Conservation (phyloP, 2,329 filamentous ascomycete genomes). For the Beauveria caledonica region DNA sequence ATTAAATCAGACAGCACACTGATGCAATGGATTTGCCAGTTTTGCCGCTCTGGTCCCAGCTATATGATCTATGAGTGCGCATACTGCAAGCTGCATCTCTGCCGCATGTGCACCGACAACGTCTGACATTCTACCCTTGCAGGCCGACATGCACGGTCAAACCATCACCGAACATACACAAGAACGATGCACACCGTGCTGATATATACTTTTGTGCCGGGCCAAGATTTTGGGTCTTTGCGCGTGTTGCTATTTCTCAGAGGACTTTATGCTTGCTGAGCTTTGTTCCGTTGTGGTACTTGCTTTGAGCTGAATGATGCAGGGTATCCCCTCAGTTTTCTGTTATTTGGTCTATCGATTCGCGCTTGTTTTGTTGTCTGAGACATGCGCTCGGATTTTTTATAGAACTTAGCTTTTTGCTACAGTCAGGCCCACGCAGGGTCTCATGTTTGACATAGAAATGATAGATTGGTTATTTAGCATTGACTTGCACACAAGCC, state of each 20-base stretch:
- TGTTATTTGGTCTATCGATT: background rate
- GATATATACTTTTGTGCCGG: background rate
- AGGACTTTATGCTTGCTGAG: background rate
- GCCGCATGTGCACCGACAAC: conserved; percentile 28
- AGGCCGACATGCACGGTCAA: background rate
- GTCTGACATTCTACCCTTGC: background rate
- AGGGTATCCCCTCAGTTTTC: background rate
- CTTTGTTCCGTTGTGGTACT: background rate
- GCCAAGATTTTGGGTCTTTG: background rate
- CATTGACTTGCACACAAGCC: background rate
- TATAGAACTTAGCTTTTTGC: conserved; percentile 1
- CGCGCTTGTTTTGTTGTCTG: background rate
- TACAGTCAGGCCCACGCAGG: background rate
- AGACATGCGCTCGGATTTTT: background rate
- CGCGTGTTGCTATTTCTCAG: background rate
- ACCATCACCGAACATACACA: background rate
- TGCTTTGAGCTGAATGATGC: background rate
- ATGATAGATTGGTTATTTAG: background rate
- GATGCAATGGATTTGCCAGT: conserved; percentile 57
- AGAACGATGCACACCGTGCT: background rate
- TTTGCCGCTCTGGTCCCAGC: conserved; percentile 56
- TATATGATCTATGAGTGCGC: conserved; percentile 63
- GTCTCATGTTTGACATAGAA: background rate
- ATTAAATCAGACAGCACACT: conserved; percentile 60
- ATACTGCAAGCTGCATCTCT: conserved; percentile 60